A percentile compares a stretch with the other conserved stretches of the same genome.
Evolutionary conservation across 495 filamentous ascomycete genomes (phyloP).

Genomic region (Penicillium simplicissimum): DNA sequence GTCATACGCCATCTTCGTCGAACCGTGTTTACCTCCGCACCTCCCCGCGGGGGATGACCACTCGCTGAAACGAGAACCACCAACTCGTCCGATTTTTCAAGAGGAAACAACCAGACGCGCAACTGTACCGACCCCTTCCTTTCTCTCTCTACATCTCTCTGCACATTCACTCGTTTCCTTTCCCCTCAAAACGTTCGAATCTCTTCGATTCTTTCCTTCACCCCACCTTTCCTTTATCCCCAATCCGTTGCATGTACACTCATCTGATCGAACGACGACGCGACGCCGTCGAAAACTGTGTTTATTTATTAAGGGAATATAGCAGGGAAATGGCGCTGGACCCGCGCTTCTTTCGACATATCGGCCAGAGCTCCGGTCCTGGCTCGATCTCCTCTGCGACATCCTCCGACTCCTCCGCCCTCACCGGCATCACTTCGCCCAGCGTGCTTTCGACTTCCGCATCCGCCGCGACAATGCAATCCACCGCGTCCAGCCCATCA

Average conservation of each 20-base stretch:
- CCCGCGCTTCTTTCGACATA: slow-evolving; percentile 54
- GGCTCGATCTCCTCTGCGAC: slow-evolving; percentile 59
- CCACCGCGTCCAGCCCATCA: slow-evolving; percentile 58
- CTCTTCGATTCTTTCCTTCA: background rate
- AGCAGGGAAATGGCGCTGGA: slow-evolving; percentile 58
- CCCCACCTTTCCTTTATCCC: slow-evolving; percentile 20
- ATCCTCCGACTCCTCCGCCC: slow-evolving; percentile 53
- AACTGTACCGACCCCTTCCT: slow-evolving; percentile 28
- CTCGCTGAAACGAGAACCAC: slow-evolving; percentile 3
- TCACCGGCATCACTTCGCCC: slow-evolving; percentile 54
- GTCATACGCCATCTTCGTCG: background rate
- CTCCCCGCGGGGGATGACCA: slow-evolving; percentile 21
- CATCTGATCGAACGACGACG: slow-evolving; percentile 43
- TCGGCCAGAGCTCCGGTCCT: slow-evolving; percentile 42
- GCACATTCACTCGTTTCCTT: slow-evolving; percentile 3
- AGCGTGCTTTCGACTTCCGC: slow-evolving; percentile 56
- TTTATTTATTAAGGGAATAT: slow-evolving; percentile 50
- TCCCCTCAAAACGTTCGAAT: background rate
- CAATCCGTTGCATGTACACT: slow-evolving; percentile 45
- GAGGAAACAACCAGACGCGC: slow-evolving; percentile 25
- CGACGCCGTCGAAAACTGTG: slow-evolving; percentile 45
- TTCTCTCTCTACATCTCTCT: slow-evolving; percentile 1
- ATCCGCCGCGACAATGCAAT: slow-evolving; percentile 56
- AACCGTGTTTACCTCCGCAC: slow-evolving; percentile 22
- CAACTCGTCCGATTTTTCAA: slow-evolving; percentile 18